Evolutionary conservation across 1,284 basidiomycete genomes (phyloP), one percentile per base, ranked within the genome.

Genomic region (Leccinum pachyderme): DNA sequence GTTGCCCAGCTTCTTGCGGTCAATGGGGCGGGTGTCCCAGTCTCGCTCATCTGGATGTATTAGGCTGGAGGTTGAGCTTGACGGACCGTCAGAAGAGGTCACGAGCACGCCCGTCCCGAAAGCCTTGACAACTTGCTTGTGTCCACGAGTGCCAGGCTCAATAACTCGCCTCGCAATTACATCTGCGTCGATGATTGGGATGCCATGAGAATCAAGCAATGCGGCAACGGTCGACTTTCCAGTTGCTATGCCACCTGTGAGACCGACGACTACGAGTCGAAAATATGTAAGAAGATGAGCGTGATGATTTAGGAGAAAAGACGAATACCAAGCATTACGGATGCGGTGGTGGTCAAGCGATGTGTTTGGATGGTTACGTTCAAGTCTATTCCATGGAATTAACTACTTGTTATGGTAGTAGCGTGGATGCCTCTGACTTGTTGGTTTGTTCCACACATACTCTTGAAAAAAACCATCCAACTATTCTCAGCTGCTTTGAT

Each of bases 161-260:
- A 99, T 91, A 50, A 93, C 95, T 64, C 89, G 76, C 32, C 95
- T 87, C 2, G 96, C 93, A 46, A 99, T 81, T 24, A 93, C 62
- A 77, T 99, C 96, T 5, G 96, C 93, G 68, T 99, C 97, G 64
- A 98, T 82, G 61, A 98, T 77, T 13, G 94, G 91, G 31, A 98
- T 74, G 32, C 73, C 63, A 61, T 87, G 80, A 0, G 80, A 72
- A 58, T 80, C 81, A 46, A 98, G 77, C 39, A 95, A 78, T 6
- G 75, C 74, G 0, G 95, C 93, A 27, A 95, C 95, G 15, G 94
- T 93, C 4, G 94, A 97, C 74, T 98, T 98, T 54, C 95, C 95
- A 0, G 95, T 96, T 32, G 94, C 93, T 58, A 99, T 98, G 2
- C 96, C 94, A 24, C 97, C 97, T 13, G 96, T 98, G 39, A 99